phyloP scores from a whole-genome alignment of 768 basidiomycete genomes.

The Gautieria morchelliformis region DNA sequence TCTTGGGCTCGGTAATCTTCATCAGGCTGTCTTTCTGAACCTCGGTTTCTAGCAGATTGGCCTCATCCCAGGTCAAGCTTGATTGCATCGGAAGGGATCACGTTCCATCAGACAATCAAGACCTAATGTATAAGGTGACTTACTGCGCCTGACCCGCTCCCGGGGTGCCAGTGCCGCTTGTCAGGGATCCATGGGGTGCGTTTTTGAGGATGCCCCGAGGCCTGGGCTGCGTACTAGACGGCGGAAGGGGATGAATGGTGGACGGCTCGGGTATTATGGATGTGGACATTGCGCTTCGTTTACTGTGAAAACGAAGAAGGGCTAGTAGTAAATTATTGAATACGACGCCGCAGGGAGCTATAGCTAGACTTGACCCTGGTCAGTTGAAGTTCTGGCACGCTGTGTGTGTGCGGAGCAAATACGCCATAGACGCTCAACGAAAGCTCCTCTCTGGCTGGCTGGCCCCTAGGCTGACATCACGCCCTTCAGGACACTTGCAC shows the following conservation, averaged over 20 bases:
- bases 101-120: not conserved
- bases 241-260: not conserved
- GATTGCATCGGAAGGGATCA: not conserved
- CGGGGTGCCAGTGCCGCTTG: not conserved
- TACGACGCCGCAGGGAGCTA: not conserved
- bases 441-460: too few relatives aligned
- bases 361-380: not conserved
- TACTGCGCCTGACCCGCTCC: not conserved
- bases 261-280: not conserved
- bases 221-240: not conserved
- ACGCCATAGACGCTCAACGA: not conserved
- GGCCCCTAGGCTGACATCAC: too few relatives aligned
- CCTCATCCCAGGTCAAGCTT: constrained; percentile 92
- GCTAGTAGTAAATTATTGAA: too few relatives aligned
- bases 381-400: not conserved
- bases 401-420: not conserved
- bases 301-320: not conserved
- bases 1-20: constrained; percentile 99
- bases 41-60: constrained; percentile 85
- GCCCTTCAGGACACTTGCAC: too few relatives aligned
- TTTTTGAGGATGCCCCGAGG: constrained; percentile 8
- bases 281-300: not conserved
- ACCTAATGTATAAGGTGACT: not conserved
- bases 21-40: constrained; percentile 92
- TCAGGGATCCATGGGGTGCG: not conserved